A percentile compares a stretch with the other conserved stretches of the same genome.
Conservation (phyloP, 805 yeast species). For the Pichia cabralensis region DNA sequence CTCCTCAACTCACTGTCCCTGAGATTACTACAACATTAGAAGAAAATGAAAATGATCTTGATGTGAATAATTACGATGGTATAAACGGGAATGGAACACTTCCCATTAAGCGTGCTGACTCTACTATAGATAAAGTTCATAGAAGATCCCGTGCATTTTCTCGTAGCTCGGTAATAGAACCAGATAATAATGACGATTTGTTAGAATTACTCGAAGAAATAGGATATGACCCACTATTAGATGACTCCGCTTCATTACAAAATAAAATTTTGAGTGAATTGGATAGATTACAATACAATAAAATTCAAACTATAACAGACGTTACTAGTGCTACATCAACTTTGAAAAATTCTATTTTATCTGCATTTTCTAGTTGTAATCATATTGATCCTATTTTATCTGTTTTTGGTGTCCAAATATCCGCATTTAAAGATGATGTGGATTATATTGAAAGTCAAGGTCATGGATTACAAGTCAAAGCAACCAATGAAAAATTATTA, state of each 20-base stretch:
- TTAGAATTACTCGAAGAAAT: constrained; percentile 70
- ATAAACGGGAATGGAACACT: background rate
- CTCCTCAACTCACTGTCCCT: background rate
- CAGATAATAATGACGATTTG: constrained; percentile 16
- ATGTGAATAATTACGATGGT: background rate
- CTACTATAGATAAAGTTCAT: no score
- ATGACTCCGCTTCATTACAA: constrained; percentile 50
- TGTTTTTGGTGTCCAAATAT: constrained; percentile 49
- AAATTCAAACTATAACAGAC: constrained; percentile 45
- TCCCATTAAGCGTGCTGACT: no score
- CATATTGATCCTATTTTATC: constrained; percentile 44
- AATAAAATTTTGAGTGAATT: constrained; percentile 50
- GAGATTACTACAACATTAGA: constrained; percentile 1
- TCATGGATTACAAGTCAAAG: constrained; percentile 73
- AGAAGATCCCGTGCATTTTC: constrained; percentile 24
- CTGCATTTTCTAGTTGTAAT: constrained; percentile 44
- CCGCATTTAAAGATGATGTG: constrained; percentile 58
- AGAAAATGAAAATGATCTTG: background rate
- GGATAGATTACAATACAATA: constrained; percentile 50
- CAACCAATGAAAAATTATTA: constrained; percentile 69
- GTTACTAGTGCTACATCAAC: constrained; percentile 28
- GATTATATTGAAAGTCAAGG: constrained; percentile 63
- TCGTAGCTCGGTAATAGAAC: constrained; percentile 15
- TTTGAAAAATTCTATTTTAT: constrained; percentile 32
- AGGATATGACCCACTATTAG: constrained; percentile 57